Evolutionary conservation across 2,329 filamentous ascomycete species (phyloP), one percentile per base, ranked within the genome.

Genomic region (Cytospora leucostoma): DNA sequence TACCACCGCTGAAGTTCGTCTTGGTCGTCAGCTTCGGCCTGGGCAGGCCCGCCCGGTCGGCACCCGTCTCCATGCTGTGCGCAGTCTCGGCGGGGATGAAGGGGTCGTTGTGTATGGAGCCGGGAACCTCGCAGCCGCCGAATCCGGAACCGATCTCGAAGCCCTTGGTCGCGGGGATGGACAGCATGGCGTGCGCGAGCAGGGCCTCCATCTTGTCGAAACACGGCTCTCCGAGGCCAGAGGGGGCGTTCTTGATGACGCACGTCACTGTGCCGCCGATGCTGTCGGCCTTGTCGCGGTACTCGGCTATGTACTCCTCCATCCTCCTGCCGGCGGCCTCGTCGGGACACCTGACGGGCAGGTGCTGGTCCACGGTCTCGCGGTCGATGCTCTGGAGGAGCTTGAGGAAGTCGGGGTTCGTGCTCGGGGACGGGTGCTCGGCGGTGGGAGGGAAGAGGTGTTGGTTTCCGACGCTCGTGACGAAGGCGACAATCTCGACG

Each of bases 141-240:
- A 98, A 98, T 13, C 95, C 95, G 59, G 91, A 96, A 61, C 95
- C 95, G 68, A 98, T 89, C 75, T 98, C 94, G 73, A 98, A 98
- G 61, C 90, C 94, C 80, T 98, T 99, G 44, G 91, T 94, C 4
- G 95, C 93, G 6, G 95, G 95, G 71, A 98, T 97, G 74, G 88
- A 92, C 67, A 98, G 84, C 91, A 99, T 98, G 56, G 91, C 95
- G 73, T 98, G 94, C 33, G 87, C 93, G 54, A 99, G 87, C 74
- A 85, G 86, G 8, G 95, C 95, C 80, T 99, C 93, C 52, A 98
- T 83, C 81, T 98, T 98, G 77, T 96, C 92, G 76, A 99, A 98
- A 76, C 87, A 91, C 0, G 94, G 95, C 82, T 98, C 95, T 65
- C 95, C 95, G 3, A 98, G 84, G 0, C 94, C 94, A 49, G 86